Evolutionary conservation across 1,284 basidiomycete genomes (phyloP).

Genomic region (Peniophora sp.): DNA sequence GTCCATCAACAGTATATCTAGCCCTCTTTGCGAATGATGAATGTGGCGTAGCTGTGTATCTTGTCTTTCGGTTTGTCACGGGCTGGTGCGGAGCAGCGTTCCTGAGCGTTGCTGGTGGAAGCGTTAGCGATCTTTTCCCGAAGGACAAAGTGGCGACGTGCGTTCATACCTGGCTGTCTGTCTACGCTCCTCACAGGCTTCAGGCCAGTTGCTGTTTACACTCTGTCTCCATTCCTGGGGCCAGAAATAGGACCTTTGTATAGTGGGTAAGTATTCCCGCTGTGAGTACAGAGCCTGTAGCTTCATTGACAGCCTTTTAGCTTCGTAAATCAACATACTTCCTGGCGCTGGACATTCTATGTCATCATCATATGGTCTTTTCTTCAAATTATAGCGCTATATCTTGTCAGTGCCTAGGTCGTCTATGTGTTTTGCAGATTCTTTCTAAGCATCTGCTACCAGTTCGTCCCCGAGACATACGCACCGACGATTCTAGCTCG

Average conservation of each 20-base stretch:
- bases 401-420: slow-evolving; percentile 31
- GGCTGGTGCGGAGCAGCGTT: slow-evolving; percentile 72
- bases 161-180: not conserved
- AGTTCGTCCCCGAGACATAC: slow-evolving; percentile 73
- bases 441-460: not conserved
- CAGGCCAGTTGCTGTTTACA: slow-evolving; percentile 76
- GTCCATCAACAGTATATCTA: too few relatives aligned
- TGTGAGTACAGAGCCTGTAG: not conserved
- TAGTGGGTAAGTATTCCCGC: slow-evolving; percentile 33
- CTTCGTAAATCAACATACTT: slow-evolving; percentile 33
- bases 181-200: not conserved
- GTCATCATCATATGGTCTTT: slow-evolving; percentile 59
- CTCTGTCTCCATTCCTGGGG: slow-evolving; percentile 65
- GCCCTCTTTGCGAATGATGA: too few relatives aligned
- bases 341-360: slow-evolving; percentile 78
- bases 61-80: slow-evolving; percentile 65
- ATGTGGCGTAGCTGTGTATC: slow-evolving; percentile 35
- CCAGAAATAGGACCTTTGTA: slow-evolving; percentile 63
- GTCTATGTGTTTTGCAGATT: not conserved
- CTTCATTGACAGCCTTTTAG: slow-evolving; percentile 7
- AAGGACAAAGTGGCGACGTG: slow-evolving; percentile 25
- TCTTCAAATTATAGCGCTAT: slow-evolving; percentile 33
- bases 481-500: slow-evolving; percentile 51
- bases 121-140: slow-evolving; percentile 67
- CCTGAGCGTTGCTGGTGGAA: slow-evolving; percentile 75